Evolutionary conservation across 2,329 filamentous ascomycete species (phyloP), one percentile per base, ranked within the genome.

Genomic region (Ceratocystis diversiconidia): DNA sequence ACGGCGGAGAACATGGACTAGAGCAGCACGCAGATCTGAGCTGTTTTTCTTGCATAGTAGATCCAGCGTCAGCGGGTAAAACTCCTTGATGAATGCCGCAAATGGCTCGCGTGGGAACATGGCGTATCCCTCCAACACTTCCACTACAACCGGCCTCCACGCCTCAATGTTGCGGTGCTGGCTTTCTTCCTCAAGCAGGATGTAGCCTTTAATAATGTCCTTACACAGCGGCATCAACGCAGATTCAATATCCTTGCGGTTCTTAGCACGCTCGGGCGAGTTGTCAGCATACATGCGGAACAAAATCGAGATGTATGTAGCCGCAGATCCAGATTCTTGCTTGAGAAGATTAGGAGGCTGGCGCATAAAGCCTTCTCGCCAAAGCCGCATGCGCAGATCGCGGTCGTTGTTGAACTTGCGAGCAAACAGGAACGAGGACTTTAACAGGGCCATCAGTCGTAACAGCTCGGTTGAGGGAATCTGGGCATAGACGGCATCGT

Each of bases 291-390:
- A 99, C 94, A 99, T 99, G 62, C 94, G 83, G 76, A 99, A 90
- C 32, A 99, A 79, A 70, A 99, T 99, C 68, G 88, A 88, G 44
- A 99, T 90, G 74, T 99, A 99, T 1, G 95, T 96, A 1, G 90
- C 89, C 0, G 94, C 94, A 65, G 88, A 89, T 50, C 94, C 92
- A 68, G 85, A 90, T 77, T 99, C 94, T 74, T 99, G 94, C 78
- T 99, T 99, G 36, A 99, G 82, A 12, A 99, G 80, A 72, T 99
- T 99, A 2, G 94, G 94, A 17, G 94, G 92, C 73, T 99, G 94
- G 77, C 95, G 96, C 94, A 99, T 99, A 80, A 99, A 99, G 0
- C 95, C 94, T 74, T 99, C 94, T 62, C 91, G 83, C 90, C 95
- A 99, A 19, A 99, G 80, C 19, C 90, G 85, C 82, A 95, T 95